Evolutionary conservation across 2,329 filamentous ascomycete species (phyloP).

Genomic region (Cladosporium sp.): DNA sequence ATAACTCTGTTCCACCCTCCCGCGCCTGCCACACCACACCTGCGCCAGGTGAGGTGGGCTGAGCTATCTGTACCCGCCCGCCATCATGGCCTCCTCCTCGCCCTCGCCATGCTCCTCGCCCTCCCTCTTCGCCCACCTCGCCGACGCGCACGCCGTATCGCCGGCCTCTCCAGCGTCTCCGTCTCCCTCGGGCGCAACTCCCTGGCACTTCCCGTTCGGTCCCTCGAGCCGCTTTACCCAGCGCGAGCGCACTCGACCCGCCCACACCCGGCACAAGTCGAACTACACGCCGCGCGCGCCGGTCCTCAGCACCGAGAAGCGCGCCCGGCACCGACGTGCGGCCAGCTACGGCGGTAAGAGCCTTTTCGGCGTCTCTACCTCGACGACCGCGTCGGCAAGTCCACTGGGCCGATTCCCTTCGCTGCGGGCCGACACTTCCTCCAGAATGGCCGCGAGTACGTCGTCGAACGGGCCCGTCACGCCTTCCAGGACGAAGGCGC

Average conservation of each 20-base stretch:
- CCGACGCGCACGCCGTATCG: neutral
- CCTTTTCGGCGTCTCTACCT: neutral
- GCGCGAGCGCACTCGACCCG: conserved; percentile 17
- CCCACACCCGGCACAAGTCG: conserved; percentile 5
- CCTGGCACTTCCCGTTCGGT: conserved; percentile 27
- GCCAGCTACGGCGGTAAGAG: conserved; percentile 13
- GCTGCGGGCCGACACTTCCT: conserved; percentile 14
- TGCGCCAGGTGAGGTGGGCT: neutral
- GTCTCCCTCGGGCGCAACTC: conserved; percentile 4
- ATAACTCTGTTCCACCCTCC: neutral
- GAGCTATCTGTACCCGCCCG: neutral
- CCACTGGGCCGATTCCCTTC: conserved; percentile 8
- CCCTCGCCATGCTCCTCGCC: conserved; percentile 14
- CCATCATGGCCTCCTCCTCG: conserved; percentile 4
- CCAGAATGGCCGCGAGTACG: conserved; percentile 16
- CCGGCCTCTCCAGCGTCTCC: neutral
- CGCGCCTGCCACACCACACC: neutral
- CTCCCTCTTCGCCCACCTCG: conserved; percentile 8
- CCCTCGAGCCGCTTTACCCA: conserved; percentile 28
- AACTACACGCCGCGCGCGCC: conserved; percentile 22
- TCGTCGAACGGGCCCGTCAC: conserved; percentile 18
- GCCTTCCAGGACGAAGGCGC: conserved; percentile 17
- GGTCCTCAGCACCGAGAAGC: conserved; percentile 23
- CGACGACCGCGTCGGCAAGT: conserved; percentile 14
- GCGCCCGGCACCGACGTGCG: conserved; percentile 23